Percentiles rank a stretch among this genome's conserved stretches.
phyloP scores from a whole-genome alignment of 805 yeast genomes.

The Metschnikowia aberdeeniae region DNA sequence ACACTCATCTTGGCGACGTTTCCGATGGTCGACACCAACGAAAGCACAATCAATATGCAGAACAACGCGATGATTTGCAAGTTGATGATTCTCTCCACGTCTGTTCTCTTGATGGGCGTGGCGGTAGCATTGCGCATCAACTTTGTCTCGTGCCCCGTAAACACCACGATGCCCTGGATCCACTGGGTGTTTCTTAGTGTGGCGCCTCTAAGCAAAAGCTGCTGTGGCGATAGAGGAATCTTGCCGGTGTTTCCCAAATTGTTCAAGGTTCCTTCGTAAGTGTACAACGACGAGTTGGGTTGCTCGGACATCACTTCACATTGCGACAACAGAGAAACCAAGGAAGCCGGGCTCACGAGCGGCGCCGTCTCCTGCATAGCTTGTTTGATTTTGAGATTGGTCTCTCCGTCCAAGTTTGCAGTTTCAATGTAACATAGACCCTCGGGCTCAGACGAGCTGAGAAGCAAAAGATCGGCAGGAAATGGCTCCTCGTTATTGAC shows the following conservation, averaged over 20 bases:
- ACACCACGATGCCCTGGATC: slow-evolving; percentile 90
- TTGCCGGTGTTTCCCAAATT: slow-evolving; percentile 44
- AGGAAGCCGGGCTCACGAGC: slow-evolving; percentile 60
- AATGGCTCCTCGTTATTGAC: slow-evolving; percentile 84
- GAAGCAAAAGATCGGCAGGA: slow-evolving; percentile 85
- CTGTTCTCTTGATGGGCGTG: slow-evolving; percentile 94
- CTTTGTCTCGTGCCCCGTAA: slow-evolving; percentile 98
- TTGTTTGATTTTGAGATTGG: slow-evolving; percentile 93
- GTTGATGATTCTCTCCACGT: slow-evolving; percentile 93
- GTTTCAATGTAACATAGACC: slow-evolving; percentile 97
- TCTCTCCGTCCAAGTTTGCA: slow-evolving; percentile 96
- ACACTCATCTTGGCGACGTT: slow-evolving; percentile 70
- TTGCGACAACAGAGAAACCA: slow-evolving; percentile 29
- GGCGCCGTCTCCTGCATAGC: slow-evolving; percentile 73
- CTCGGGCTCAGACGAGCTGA: slow-evolving; percentile 95
- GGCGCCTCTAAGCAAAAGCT: slow-evolving; percentile 90
- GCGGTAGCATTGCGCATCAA: slow-evolving; percentile 98
- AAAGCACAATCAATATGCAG: slow-evolving; percentile 66
- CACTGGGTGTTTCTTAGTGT: slow-evolving; percentile 90
- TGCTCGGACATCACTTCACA: slow-evolving; percentile 69
- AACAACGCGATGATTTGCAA: slow-evolving; percentile 87
- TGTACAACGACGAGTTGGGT: slow-evolving; percentile 90
- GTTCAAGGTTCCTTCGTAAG: slow-evolving; percentile 84
- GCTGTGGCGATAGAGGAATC: slow-evolving; percentile 84
- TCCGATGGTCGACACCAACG: slow-evolving; percentile 83